Percentiles rank a stretch among this genome's conserved stretches.
Evolutionary conservation across 768 basidiomycete species (phyloP).

Genomic region (Phaffia tasmanica): DNA sequence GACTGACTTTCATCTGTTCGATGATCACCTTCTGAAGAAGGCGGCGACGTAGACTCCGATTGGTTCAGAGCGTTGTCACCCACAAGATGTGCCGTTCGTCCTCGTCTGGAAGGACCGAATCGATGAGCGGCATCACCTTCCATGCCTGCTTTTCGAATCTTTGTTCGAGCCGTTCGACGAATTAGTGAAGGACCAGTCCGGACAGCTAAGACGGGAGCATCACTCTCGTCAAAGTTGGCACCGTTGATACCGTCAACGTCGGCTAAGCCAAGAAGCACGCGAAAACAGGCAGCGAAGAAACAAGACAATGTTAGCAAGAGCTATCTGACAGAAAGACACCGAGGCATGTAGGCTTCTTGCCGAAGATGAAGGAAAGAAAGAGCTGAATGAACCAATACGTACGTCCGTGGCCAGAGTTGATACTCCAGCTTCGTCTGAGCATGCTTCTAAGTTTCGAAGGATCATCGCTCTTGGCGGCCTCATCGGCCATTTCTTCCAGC

Average conservation of each 20-base stretch:
- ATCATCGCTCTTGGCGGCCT: conserved; percentile 71
- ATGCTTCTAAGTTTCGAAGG: conserved; percentile 65
- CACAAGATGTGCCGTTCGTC: conserved; percentile 32
- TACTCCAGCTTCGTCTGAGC: conserved; percentile 72
- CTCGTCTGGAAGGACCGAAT: conserved; percentile 49
- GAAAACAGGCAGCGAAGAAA: conserved; percentile 2
- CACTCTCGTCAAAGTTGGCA: conserved; percentile 59
- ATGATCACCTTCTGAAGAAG: background rate
- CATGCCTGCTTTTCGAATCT: conserved; percentile 75
- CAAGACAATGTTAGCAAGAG: background rate
- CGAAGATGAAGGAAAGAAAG: background rate
- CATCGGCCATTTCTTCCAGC: conserved; percentile 83
- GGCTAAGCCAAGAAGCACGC: conserved; percentile 39
- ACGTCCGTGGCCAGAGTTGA: conserved; percentile 34
- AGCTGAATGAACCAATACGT: background rate
- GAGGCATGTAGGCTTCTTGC: background rate
- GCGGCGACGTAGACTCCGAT: background rate
- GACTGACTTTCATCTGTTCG: background rate
- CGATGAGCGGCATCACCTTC: conserved; percentile 75
- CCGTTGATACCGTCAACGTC: conserved; percentile 55
- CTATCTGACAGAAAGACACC: background rate
- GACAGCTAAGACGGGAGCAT: conserved; percentile 77
- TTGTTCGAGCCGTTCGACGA: conserved; percentile 82
- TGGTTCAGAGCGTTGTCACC: conserved; percentile 16
- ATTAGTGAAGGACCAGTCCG: conserved; percentile 64